Evolutionary conservation across 257 asterid species (phyloP).

Genomic region (Nicotiana otophora): DNA sequence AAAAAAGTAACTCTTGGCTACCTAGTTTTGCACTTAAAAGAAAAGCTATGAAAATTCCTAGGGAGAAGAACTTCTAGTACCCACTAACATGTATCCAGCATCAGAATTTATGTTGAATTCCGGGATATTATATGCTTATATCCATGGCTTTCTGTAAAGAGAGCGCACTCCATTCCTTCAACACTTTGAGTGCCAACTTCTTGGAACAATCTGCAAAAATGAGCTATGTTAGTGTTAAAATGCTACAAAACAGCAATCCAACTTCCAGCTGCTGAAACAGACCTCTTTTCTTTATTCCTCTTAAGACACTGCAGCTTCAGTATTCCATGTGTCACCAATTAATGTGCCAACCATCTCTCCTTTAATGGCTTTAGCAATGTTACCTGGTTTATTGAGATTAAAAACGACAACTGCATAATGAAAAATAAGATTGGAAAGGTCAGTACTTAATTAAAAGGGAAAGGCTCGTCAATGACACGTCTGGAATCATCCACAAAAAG

Average conservation of each 20-base stretch:
- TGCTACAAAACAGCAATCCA: neutral
- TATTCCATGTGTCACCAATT: conserved; percentile 48
- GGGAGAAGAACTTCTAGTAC: neutral
- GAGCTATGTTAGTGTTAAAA: conserved; percentile 1
- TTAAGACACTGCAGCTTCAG: conserved; percentile 30
- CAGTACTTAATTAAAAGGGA: neutral
- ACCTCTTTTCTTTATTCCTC: conserved; percentile 17
- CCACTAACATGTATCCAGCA: neutral
- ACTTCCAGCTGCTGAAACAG: neutral
- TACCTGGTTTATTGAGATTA: conserved; percentile 74
- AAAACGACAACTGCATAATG: conserved; percentile 73
- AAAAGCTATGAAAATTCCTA: conserved; percentile 7
- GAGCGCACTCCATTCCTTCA: neutral
- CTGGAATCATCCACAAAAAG: neutral
- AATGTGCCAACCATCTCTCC: conserved; percentile 82
- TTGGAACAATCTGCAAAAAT: conserved; percentile 1
- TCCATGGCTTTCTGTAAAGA: neutral
- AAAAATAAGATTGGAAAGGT: neutral
- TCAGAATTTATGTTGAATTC: neutral
- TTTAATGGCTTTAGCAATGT: conserved; percentile 71
- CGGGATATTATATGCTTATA: neutral
- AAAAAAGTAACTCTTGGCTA: neutral
- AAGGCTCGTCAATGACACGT: neutral
- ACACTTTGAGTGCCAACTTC: neutral
- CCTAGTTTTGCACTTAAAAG: conserved; percentile 7